These are phyloP conservation scores for Psilocybe cyanescens DNA, from an alignment of 768 basidiomycete genomes.

Conservation along the genomic window DNA sequence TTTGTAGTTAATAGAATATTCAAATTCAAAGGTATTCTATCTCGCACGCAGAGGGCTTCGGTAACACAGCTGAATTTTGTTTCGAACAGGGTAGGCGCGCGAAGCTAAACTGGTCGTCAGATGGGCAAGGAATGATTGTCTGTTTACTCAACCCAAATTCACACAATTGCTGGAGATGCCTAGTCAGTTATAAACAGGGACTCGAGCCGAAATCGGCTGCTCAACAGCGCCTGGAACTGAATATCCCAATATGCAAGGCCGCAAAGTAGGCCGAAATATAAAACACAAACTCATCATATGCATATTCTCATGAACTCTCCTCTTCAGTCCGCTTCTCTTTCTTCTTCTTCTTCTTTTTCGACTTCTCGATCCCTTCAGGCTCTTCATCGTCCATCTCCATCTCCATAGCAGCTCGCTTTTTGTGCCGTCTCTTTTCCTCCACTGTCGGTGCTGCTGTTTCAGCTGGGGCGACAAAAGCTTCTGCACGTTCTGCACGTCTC, in stretches of 20 bases:
- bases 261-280: neutral
- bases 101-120: too few relatives aligned
- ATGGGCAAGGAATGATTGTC: too few relatives aligned
- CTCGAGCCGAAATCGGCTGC: too few relatives aligned
- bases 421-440: slow-evolving; percentile 71
- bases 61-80: too few relatives aligned
- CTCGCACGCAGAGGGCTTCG: too few relatives aligned
- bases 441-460: slow-evolving; percentile 76
- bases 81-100: too few relatives aligned
- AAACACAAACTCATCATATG: neutral
- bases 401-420: slow-evolving; percentile 45
- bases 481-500: slow-evolving; percentile 79
- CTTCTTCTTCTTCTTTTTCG: slow-evolving; percentile 38
- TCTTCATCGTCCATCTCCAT: slow-evolving; percentile 38
- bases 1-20: too few relatives aligned
- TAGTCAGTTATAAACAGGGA: too few relatives aligned
- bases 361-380: slow-evolving; percentile 35
- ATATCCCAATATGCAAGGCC: neutral
- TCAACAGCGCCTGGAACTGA: too few relatives aligned
- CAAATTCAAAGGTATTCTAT: too few relatives aligned
- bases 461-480: slow-evolving; percentile 86
- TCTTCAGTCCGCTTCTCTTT: slow-evolving; percentile 4
- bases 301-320: neutral
- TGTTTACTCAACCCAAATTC: too few relatives aligned
- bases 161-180: too few relatives aligned